Percentiles rank a stretch among this genome's conserved stretches.
Evolutionary conservation across 139 green algal species (phyloP).

Genomic region (Limnomonas spitsbergensis): DNA sequence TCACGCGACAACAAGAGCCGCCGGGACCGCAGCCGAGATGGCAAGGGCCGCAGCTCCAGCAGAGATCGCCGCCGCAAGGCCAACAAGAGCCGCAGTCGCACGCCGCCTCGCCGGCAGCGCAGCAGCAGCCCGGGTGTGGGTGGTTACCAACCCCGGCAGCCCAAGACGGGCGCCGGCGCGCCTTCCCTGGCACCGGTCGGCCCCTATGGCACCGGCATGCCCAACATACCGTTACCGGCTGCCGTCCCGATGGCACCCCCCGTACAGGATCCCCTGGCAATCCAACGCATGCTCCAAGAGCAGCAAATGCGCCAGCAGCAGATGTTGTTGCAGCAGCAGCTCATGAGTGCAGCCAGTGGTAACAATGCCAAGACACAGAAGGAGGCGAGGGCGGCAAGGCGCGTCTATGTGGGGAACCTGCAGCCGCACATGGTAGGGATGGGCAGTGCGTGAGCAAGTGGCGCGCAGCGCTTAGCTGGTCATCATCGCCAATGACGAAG

Average conservation of each 20-base stretch:
- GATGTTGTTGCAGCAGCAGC: slow-evolving; percentile 18
- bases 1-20: not conserved
- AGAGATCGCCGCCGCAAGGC: not conserved
- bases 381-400: slow-evolving; percentile 1
- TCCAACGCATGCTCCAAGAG: slow-evolving; percentile 5
- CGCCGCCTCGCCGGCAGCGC: not conserved
- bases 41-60: not conserved
- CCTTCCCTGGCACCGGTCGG: not conserved
- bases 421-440: slow-evolving; percentile 10
- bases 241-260: not conserved
- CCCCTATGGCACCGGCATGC: not conserved
- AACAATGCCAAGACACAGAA: slow-evolving; percentile 17
- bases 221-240: not conserved
- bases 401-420: slow-evolving; percentile 17
- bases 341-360: not conserved
- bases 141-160: not conserved
- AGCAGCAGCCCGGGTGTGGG: slow-evolving; percentile 1
- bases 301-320: slow-evolving; percentile 13
- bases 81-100: not conserved
- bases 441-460: no score
- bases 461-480: no score
- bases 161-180: not conserved
- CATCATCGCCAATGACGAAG: no score
- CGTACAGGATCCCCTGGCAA: not conserved
- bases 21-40: not conserved